Evolutionary conservation across 306 rosid genomes (phyloP), one percentile per base, ranked within the genome.

Genomic region (Vicia villosa): DNA sequence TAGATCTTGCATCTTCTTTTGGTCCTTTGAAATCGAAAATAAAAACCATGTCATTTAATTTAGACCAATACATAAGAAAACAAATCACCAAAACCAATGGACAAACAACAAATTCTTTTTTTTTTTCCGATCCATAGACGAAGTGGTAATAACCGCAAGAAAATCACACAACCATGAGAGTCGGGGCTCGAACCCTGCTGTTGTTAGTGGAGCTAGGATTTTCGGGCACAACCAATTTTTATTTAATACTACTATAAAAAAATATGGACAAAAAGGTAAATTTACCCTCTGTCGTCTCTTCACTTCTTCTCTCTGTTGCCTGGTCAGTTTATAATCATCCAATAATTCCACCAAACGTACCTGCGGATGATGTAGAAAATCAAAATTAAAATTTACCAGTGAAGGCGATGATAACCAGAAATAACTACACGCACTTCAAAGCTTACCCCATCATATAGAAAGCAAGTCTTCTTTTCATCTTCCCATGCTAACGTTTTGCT

Each of bases 371-470:
- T 22, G 22, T 56, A 5, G 28, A 52, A 38, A 37, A 49, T 51
- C 40, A 79, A 62, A 71, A 9, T 42, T 14, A 64, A 54, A 47
- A 55, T 68, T 1, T 51, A 69, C 34, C 12, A n/a, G 15, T 6
- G 14, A 63, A 8, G 62, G 47, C 37, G 30, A 74, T 59, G 38
- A 65, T 22, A 61, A 50, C 68, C 46, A 57, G 42, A 50, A 72
- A 47, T 9, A 37, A 16, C 59, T 38, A 54, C 45, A 46, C 5
- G 3, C 20, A 55, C 64, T 70, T 40, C 59, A 66, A 66, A 40
- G 61, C 95, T 87, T 72, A 94, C 98, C 91, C 98, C 97, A 71
- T 94, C 98, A 47, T 94, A 94, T 24, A 88, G 91, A 80, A 90
- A 94, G 36, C 66, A 47, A 51, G 50, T 68, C 74, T 87, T 90